phyloP scores from a whole-genome alignment of 108 stramenopile genomes.

The Cylindrotheca closterium region DNA sequence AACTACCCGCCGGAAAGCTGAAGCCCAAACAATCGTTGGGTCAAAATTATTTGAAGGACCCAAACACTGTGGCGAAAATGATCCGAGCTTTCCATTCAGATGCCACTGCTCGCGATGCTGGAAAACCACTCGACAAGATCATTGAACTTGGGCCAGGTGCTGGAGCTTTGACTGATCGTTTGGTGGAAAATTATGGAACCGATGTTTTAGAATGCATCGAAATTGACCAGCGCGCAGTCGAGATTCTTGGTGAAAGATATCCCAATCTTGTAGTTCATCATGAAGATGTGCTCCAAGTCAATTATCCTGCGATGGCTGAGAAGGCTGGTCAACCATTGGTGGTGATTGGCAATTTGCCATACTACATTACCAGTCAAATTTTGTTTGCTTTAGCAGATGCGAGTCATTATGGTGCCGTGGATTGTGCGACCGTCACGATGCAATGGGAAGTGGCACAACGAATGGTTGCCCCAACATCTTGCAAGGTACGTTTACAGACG shows the following conservation, averaged over 20 bases:
- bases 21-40: slow-evolving; percentile 95
- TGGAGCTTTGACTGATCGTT: slow-evolving; percentile 89
- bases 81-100: slow-evolving; percentile 83
- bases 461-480: slow-evolving; percentile 72
- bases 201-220: slow-evolving; percentile 88
- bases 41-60: slow-evolving; percentile 93
- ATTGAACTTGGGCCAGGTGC: slow-evolving; percentile 96
- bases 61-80: slow-evolving; percentile 94
- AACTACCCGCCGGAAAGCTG: slow-evolving; percentile 70
- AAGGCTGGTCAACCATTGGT: slow-evolving; percentile 79
- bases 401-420: slow-evolving; percentile 76
- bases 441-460: slow-evolving; percentile 95
- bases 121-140: slow-evolving; percentile 26
- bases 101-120: slow-evolving; percentile 46
- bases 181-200: slow-evolving; percentile 74
- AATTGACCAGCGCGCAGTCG: slow-evolving; percentile 90
- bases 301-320: slow-evolving; percentile 81
- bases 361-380: slow-evolving; percentile 96
- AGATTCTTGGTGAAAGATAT: slow-evolving; percentile 70
- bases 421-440: slow-evolving; percentile 95
- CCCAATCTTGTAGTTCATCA: slow-evolving; percentile 61
- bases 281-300: slow-evolving; percentile 87
- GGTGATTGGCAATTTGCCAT: slow-evolving; percentile 95
- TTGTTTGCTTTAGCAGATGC: slow-evolving; percentile 95
- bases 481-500: slow-evolving; percentile 36